Conservation (phyloP, 2,329 filamentous ascomycete species). For the Macroventuria anomochaeta region DNA sequence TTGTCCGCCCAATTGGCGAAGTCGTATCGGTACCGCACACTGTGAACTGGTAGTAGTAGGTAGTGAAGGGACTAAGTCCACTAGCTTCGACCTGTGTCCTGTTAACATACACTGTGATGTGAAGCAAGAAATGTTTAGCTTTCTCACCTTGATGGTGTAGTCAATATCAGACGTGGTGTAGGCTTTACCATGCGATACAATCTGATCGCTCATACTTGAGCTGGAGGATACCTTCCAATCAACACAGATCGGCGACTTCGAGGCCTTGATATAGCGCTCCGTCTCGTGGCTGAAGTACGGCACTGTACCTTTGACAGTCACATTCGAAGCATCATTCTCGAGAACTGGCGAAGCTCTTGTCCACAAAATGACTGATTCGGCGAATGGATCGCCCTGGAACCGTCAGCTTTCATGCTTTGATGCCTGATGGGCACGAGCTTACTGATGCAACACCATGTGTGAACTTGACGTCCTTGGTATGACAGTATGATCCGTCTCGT, state of each 20-base stretch:
- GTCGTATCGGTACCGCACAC: conserved; percentile 68
- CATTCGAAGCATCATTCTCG: conserved; percentile 50
- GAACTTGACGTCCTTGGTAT: conserved; percentile 27
- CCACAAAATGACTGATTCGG: conserved; percentile 46
- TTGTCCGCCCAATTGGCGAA: conserved; percentile 70
- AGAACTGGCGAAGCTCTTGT: conserved; percentile 45
- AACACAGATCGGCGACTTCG: conserved; percentile 69
- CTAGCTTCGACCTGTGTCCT: conserved; percentile 65
- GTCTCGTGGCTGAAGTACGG: conserved; percentile 61
- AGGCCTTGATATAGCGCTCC: conserved; percentile 59
- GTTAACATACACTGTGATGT: not conserved
- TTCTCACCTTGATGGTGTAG: conserved; percentile 71
- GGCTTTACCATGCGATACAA: conserved; percentile 62
- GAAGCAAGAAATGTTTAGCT: not conserved
- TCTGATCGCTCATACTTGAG: too few relatives aligned
- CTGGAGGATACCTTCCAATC: conserved; percentile 66
- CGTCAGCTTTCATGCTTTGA: conserved; percentile 40
- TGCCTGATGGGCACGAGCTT: too few relatives aligned
- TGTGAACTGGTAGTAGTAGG: conserved; percentile 73
- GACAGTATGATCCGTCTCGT: not conserved
- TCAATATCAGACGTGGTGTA: conserved; percentile 77
- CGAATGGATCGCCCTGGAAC: conserved; percentile 53
- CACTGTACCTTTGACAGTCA: conserved; percentile 62
- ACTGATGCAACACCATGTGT: conserved; percentile 54
- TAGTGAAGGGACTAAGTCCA: conserved; percentile 66